These are phyloP conservation scores for Apiospora phragmitis DNA, from an alignment of 2,329 filamentous ascomycete genomes.

Conservation along the genomic window DNA sequence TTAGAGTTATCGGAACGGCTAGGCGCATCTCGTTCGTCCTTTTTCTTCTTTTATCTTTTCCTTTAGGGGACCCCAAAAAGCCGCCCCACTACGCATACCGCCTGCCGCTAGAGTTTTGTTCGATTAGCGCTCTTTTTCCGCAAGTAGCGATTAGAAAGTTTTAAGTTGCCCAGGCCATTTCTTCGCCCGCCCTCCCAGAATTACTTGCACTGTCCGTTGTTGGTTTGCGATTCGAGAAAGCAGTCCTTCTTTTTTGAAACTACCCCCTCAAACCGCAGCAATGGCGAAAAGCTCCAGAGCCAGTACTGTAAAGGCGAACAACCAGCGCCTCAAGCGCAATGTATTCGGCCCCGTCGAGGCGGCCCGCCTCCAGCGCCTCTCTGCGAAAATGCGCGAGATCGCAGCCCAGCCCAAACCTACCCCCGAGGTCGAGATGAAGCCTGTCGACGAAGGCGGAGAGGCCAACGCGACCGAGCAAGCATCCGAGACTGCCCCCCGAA, in stretches of 20 bases:
- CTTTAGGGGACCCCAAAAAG: neutral
- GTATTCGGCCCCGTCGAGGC: conserved; percentile 83
- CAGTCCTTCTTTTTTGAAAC: neutral
- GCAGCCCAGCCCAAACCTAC: conserved; percentile 74
- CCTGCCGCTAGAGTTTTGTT: conserved; percentile 3
- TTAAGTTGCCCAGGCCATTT: neutral
- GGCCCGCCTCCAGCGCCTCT: conserved; percentile 79
- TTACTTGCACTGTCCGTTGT: neutral
- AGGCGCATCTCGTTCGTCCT: neutral
- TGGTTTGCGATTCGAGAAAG: neutral
- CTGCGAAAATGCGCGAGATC: conserved; percentile 81
- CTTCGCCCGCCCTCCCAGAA: neutral
- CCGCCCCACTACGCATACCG: neutral
- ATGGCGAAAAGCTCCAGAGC: conserved; percentile 91
- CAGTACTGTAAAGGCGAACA: conserved; percentile 80
- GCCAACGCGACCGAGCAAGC: conserved; percentile 27
- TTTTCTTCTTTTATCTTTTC: neutral
- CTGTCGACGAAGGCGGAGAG: conserved; percentile 39
- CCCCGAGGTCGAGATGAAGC: conserved; percentile 48
- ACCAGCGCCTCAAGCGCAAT: conserved; percentile 72
- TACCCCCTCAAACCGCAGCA: conserved; percentile 15
- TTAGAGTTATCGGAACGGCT: neutral
- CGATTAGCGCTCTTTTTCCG: conserved; percentile 2
- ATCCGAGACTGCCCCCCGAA: conserved; percentile 28
- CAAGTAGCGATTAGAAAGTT: conserved; percentile 4